Base-by-base conservation (phyloP, 2,329 filamentous ascomycete species). In the Biscogniauxia marginata region DNA sequence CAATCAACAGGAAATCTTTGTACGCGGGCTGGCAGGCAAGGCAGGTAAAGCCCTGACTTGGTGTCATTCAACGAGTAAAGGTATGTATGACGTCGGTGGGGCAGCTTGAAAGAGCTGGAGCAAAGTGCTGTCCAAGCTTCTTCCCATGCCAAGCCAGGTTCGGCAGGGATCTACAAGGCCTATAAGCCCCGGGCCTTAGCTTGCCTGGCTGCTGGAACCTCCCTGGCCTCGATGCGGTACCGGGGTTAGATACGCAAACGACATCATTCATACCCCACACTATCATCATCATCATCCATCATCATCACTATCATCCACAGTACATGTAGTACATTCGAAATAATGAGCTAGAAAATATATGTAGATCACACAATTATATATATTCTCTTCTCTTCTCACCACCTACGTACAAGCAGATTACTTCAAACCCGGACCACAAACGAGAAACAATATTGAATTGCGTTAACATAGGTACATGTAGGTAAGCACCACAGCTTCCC, bases 11-110 rank as follows among this genome's bases (percentile, higher is more conserved):
- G 13, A 16, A 16, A 39, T 34, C 30, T 39, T 8, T 2, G 30
- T 39, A 39, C 30, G n/a, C 2, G 7, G n/a, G 16, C 9, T 34
- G 30, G 30, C 9, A 11, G 30, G 4, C n/a, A n/a, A 6, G 30
- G 30, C 30, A 34, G 11, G 30, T 34, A 34, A 34, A 34, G 30
- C 30, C 30, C 16, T 34, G 5, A 39, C 30, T 39, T 39, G 30
- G 30, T 39, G 13, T 39, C 30, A 39, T 39, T 39, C 30, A 39
- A 16, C 11, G 30, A 7, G 13, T 39, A 39, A 13, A 44, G 46
- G 39, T 43, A 52, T 52, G 52, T 50, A 50, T 49, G 46, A 54
- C 44, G 46, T 45, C n/a, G 46, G 52, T 54, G 46, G 46, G 21
- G 50, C 0, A 18, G 4, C 44, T 48, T 7, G 7, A 34, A 39